Percentiles rank a stretch among this genome's conserved stretches.
These are phyloP conservation scores for Loxodes magnus DNA, from an alignment of 73 alveolate species.

Conservation along the genomic window DNA sequence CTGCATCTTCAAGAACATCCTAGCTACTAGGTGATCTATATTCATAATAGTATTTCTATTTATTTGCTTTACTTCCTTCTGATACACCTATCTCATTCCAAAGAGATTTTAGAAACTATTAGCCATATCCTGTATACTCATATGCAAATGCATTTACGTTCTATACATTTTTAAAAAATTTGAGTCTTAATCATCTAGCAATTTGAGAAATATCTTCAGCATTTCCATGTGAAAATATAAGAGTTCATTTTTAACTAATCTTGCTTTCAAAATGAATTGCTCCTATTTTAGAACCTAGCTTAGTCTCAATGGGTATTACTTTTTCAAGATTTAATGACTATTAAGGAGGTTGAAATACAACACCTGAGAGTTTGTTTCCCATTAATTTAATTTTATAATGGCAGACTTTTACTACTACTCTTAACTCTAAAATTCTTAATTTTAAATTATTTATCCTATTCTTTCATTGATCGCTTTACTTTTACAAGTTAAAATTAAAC, in stretches of 20 bases:
- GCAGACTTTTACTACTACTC: too few species aligned
- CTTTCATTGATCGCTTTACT: too few species aligned
- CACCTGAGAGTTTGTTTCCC: too few species aligned
- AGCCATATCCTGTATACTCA: constrained; percentile 47
- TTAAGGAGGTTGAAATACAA: constrained; percentile 12
- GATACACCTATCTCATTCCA: too few species aligned
- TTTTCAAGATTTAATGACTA: neutral
- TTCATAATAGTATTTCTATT: too few species aligned
- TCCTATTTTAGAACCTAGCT: neutral
- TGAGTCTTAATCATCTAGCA: constrained; percentile 26
- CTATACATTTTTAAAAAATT: neutral
- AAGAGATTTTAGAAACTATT: neutral
- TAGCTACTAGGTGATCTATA: constrained; percentile 47
- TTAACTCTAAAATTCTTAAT: too few species aligned
- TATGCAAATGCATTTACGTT: constrained; percentile 27
- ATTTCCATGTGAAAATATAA: constrained; percentile 53
- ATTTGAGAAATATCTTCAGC: constrained; percentile 45
- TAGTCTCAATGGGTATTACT: neutral
- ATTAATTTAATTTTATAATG: too few species aligned
- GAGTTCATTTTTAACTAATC: constrained; percentile 28
- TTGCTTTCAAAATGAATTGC: constrained; percentile 12
- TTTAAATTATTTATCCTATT: too few species aligned
- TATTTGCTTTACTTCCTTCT: too few species aligned
- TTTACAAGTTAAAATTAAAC: too few species aligned
- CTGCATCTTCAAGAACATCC: constrained; percentile 48